Percentiles rank a stretch among this genome's conserved stretches.
phyloP scores from a whole-genome alignment of 23 red algal species.

The Chondrus crispus region DNA sequence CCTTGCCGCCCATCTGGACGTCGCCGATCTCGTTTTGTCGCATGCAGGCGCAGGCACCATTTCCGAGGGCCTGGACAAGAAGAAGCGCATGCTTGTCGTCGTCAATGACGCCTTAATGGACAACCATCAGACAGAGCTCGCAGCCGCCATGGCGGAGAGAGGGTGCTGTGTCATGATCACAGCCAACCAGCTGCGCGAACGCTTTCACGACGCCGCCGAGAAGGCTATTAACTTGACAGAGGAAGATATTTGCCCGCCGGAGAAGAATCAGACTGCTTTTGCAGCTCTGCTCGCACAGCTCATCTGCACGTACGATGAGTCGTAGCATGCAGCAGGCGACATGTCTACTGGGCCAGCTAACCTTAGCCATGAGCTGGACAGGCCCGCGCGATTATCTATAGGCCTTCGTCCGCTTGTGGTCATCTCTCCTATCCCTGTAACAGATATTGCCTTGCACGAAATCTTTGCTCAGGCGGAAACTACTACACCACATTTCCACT shows the following conservation, averaged over 20 bases:
- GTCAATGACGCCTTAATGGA: conserved; percentile 80
- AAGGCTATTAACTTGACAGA: background rate
- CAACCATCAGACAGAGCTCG: conserved; percentile 90
- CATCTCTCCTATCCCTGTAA: too few species aligned
- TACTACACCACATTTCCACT: too few species aligned
- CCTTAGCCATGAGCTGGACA: too few species aligned
- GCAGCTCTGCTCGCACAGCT: background rate
- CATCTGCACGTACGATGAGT: too few species aligned
- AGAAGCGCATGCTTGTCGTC: conserved; percentile 62
- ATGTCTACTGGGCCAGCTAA: too few species aligned
- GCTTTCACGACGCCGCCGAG: background rate
- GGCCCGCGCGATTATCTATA: too few species aligned
- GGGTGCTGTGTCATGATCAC: conserved; percentile 28
- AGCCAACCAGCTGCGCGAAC: background rate
- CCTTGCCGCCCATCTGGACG: conserved; percentile 1
- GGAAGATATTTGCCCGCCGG: background rate
- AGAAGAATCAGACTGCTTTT: background rate
- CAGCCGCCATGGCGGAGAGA: conserved; percentile 48
- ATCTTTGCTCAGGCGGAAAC: too few species aligned
- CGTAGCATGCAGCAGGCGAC: too few species aligned
- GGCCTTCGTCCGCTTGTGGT: too few species aligned
- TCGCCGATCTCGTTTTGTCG: conserved; percentile 59
- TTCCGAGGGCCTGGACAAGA: conserved; percentile 54
- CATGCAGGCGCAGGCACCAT: conserved; percentile 83
- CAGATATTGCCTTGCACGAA: too few species aligned